Evolutionary conservation across 1,284 basidiomycete genomes (phyloP), one percentile per base, ranked within the genome.

Genomic region (Hemileia vastatrix): DNA sequence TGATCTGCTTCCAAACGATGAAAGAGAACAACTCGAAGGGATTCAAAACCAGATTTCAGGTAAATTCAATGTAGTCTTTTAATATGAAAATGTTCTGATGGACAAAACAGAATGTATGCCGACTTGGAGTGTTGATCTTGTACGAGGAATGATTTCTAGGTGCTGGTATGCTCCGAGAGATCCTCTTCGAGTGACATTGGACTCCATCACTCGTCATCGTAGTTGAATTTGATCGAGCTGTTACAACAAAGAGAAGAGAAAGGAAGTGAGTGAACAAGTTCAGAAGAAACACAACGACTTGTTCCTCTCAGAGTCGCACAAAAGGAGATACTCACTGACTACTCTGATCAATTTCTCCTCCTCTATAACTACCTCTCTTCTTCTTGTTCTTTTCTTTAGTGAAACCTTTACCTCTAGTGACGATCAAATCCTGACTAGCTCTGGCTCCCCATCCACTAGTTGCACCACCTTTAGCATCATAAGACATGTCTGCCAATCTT

Each of bases 311-410:
- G 33, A 4, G n/a, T 23, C 18, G 23, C 31, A 11, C 43, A 9
- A 9, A 9, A 15, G 1, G 4, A 5, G 2, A 31, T 19, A 65
- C 64, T 43, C 47, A n/a, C n/a, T n/a, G n/a, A n/a, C 50, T 52
- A 21, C 50, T 33, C 50, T 32, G 31, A n/a, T 6, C 31, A 4
- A 75, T 74, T 67, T 67, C 67, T 21, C 75, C 75, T 24, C 76
- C 76, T 27, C 70, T 63, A 65, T 77, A 77, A 53, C 66, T 77
- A 2, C 92, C 94, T 69, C 88, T 81, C 79, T 98, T 97, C 80
- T 97, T 97, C 83, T 98, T 98, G 80, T 96, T 97, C 80, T 98
- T 97, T 80, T 96, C 94, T 78, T 97, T 98, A 59, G 91, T 83
- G 81, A 98, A 98, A 6, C 90, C 89, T 53, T 88, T 87, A 9